These are phyloP conservation scores for Irpex rosettiformis DNA, from an alignment of 1,284 basidiomycete species.

Conservation along the genomic window DNA sequence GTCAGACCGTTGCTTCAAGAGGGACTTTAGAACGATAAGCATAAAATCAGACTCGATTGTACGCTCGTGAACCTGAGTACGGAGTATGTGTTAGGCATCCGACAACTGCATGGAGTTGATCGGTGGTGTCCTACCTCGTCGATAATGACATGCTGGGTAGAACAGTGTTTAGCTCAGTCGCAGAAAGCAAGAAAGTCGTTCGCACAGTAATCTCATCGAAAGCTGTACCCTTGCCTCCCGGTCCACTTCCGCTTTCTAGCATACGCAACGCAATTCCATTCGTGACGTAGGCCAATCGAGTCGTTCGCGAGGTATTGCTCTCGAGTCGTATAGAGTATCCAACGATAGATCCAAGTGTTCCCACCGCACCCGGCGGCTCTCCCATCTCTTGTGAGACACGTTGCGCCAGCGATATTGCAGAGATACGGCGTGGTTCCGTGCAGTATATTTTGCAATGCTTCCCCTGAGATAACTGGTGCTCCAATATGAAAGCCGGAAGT, in stretches of 20 bases:
- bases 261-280: conserved; percentile 97
- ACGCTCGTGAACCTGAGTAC: conserved; percentile 77
- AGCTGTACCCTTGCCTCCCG: conserved; percentile 65
- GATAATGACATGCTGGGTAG: conserved; percentile 74
- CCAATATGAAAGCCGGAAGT: conserved; percentile 92
- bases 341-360: conserved; percentile 78
- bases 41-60: conserved; percentile 98
- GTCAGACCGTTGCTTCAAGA: conserved; percentile 76
- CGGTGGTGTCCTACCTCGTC: conserved; percentile 60
- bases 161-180: no score
- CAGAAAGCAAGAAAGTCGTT: no score
- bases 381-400: conserved; percentile 94
- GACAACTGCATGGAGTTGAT: neutral
- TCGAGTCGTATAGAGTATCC: conserved; percentile 97
- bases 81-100: neutral
- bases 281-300: conserved; percentile 83
- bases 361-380: conserved; percentile 80
- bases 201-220: conserved; percentile 92
- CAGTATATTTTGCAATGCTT: conserved; percentile 91
- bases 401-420: conserved; percentile 95
- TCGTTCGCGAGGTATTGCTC: conserved; percentile 81
- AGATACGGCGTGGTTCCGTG: conserved; percentile 96
- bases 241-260: conserved; percentile 80
- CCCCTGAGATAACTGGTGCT: conserved; percentile 83
- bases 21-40: conserved; percentile 91